Evolutionary conservation across 1,284 basidiomycete species (phyloP), one percentile per base, ranked within the genome.

Genomic region (Cryptococcus amylolentus): DNA sequence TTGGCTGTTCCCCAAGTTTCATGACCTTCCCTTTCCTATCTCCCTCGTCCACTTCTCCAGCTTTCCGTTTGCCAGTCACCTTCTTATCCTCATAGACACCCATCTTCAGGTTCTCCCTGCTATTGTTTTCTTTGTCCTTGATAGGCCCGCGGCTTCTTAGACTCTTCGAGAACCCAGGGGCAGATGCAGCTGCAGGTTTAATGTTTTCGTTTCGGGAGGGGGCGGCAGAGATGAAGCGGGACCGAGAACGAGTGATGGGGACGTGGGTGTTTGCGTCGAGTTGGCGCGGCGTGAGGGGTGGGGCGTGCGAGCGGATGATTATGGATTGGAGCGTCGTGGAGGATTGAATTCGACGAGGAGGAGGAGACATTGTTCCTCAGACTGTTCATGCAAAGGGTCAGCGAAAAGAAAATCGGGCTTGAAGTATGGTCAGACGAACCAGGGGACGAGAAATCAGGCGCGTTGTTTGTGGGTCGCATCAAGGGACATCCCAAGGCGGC

Each of bases 121-220:
- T 35, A 35, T 10, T 35, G 5, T 35, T 35, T 23, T 49, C 45
- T 10, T 51, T 52, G 26, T 56, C 60, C 43, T 49, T 62, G n/a
- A 55, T 43, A 23, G 55, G 53, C 14, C 55, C 56, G 26, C 54
- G 40, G 46, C 60, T 62, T 31, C 56, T 54, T 18, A 58, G 41
- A 54, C 45, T 58, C 52, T 55, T 58, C 7, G 49, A 47, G 13
- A 28, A 16, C 38, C 48, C 39, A 40, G 45, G 44, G 28, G 38
- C 20, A 44, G 23, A n/a, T 35, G 37, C 48, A 7, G 31, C 31
- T 35, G 10, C 10, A 10, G 31, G 31, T 35, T 18, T 16, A 28
- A 5, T n/a, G 51, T 59, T 56, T 28, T 62, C 54, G 56, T 54
- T 44, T 38, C 54, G 18, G 10, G 23, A 42, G n/a, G 13, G 13